These are phyloP conservation scores for Glycine soja DNA, from an alignment of 306 rosid species.

Conservation along the genomic window DNA sequence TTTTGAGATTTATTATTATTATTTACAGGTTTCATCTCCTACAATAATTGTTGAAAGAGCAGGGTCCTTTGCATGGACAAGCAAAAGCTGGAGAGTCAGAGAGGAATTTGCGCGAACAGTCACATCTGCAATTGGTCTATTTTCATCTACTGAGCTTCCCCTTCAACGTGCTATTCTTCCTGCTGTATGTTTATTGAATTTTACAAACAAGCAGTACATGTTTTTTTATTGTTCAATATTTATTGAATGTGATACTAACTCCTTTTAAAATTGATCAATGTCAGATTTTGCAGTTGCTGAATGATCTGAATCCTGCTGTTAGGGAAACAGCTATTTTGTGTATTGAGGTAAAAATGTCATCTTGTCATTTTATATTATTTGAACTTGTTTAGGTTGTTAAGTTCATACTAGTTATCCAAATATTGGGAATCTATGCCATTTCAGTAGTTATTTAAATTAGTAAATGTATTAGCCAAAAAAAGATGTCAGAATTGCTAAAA, in stretches of 20 bases:
- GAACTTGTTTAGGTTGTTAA: constrained; percentile 20
- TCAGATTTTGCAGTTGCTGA: constrained; percentile 92
- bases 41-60: constrained; percentile 98
- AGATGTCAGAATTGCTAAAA: constrained; percentile 29
- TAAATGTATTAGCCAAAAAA: neutral
- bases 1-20: constrained; percentile 21
- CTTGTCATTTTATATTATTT: constrained; percentile 34
- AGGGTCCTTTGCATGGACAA: constrained; percentile 93
- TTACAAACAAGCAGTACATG: constrained; percentile 14
- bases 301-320: constrained; percentile 86
- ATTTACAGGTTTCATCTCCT: constrained; percentile 89
- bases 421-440: neutral
- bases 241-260: constrained; percentile 33
- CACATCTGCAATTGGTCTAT: constrained; percentile 91
- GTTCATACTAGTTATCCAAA: constrained; percentile 22
- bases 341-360: constrained; percentile 74
- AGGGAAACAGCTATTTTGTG: constrained; percentile 93
- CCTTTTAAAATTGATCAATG: constrained; percentile 22
- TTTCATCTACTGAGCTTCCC: constrained; percentile 89
- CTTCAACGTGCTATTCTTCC: constrained; percentile 95
- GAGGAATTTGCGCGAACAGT: constrained; percentile 97
- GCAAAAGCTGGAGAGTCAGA: constrained; percentile 97
- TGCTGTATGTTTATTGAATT: constrained; percentile 66
- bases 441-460: constrained; percentile 10
- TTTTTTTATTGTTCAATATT: constrained; percentile 15